Base-by-base conservation (phyloP, 306 rosid genomes). In the Glycine soja region DNA sequence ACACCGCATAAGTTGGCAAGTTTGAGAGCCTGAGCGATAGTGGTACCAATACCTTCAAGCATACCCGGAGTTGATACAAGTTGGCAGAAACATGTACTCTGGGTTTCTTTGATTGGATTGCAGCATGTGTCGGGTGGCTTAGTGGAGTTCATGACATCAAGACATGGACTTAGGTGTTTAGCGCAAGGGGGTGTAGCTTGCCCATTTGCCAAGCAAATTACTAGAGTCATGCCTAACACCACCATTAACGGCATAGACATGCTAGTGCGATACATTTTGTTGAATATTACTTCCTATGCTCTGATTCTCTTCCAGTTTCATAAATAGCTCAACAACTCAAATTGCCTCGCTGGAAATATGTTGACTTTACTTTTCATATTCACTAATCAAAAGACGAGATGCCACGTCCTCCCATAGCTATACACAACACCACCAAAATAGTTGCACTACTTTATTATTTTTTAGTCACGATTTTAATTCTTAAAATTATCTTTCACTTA, bases 71-170 rank as follows among this genome's bases (percentile, higher is more conserved):
- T 8, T 13, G 12, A 19, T 32, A 47, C 85, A 72, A 93, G 47
- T 74, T 5, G 14, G 87, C 98, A 92, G 10, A 94, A 89, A 80
- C 98, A 94, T 1, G 59, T 0, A 8, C 83, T 80, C 53, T 92
- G 64, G 6, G 79, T 86, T 8, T 80, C 8, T 56, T 81, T 86
- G 51, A 92, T 19, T 6, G 87, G 82, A 56, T 64, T 24, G 82
- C 98, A 94, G 83, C 98, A 94, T 1, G 6, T 0, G 36, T 54
- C 12, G 0, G 92, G 79, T 62, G 98, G 98, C 0, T 16, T 50
- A 0, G 81, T 50, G 0, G 88, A 72, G 77, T 82, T 85, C 15
- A 84, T 2, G 43, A 47, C 87, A 2, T 0, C 1, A 2, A 34
- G 36, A 54, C 98, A 94, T 6, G 85, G 84, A 1, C 3, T 0